Conservation (phyloP, 345 rosid genomes). For the Hibiscus trionum region DNA sequence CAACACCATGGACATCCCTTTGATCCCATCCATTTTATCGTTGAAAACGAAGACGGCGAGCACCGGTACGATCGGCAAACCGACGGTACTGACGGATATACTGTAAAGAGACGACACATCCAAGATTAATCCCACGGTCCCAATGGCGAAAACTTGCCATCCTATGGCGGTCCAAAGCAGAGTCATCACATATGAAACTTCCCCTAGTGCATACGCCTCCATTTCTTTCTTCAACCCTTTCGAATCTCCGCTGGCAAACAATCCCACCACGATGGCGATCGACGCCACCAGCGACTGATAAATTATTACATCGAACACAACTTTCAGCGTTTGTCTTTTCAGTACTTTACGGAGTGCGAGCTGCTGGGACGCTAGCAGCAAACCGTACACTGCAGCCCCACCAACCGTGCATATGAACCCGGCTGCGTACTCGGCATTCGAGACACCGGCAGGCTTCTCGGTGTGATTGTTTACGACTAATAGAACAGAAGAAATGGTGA, state of each 20-base stretch:
- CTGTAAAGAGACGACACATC: constrained; percentile 40
- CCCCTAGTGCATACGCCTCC: constrained; percentile 27
- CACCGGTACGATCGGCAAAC: constrained; percentile 36
- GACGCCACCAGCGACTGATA: constrained; percentile 22
- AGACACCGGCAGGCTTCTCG: not conserved
- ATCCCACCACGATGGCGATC: constrained; percentile 16
- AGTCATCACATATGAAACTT: constrained; percentile 28
- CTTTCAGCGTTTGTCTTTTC: constrained; percentile 17
- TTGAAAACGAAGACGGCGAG: constrained; percentile 33
- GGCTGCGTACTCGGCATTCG: constrained; percentile 8
- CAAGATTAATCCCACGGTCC: constrained; percentile 29
- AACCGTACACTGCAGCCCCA: constrained; percentile 24
- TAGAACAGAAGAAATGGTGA: constrained; percentile 29
- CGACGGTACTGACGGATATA: constrained; percentile 23
- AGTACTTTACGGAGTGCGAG: constrained; percentile 9
- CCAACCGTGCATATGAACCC: constrained; percentile 30
- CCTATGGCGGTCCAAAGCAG: constrained; percentile 26
- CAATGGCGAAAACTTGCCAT: constrained; percentile 34
- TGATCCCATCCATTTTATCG: constrained; percentile 34
- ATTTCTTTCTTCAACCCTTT: constrained; percentile 19
- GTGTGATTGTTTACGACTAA: constrained; percentile 14
- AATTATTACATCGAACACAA: constrained; percentile 31
- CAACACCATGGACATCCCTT: constrained; percentile 30
- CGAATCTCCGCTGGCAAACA: constrained; percentile 43
- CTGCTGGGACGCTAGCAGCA: constrained; percentile 19